A percentile compares a stretch with the other conserved stretches of the same genome.
Conservation (phyloP, 306 rosid genomes). For the Prunus kanzakura region DNA sequence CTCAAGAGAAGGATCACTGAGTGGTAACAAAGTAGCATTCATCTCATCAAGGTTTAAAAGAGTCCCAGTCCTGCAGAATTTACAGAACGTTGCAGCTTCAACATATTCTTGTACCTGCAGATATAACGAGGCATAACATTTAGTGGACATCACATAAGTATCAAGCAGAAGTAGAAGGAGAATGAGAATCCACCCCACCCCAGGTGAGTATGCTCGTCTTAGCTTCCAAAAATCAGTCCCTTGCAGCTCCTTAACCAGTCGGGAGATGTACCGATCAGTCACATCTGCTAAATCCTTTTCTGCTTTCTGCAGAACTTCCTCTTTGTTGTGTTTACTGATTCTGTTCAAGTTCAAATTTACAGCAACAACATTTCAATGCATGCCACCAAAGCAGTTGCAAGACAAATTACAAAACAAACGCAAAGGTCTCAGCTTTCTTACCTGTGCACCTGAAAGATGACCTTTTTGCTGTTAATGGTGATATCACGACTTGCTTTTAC, state of each 20-base stretch:
- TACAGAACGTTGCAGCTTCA: slow-evolving; percentile 90
- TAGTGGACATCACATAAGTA: slow-evolving; percentile 10
- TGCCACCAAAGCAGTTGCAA: neutral
- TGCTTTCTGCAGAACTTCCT: slow-evolving; percentile 80
- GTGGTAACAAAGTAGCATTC: slow-evolving; percentile 60
- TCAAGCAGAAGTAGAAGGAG: neutral
- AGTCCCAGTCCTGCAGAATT: slow-evolving; percentile 79
- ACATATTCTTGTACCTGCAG: slow-evolving; percentile 90
- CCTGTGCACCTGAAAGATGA: slow-evolving; percentile 99
- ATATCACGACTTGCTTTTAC: slow-evolving; percentile 94
- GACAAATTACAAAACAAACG: neutral
- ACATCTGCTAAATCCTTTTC: slow-evolving; percentile 83
- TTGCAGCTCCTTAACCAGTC: slow-evolving; percentile 68
- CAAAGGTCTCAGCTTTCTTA: slow-evolving; percentile 11
- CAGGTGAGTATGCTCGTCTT: slow-evolving; percentile 93
- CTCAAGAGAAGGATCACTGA: slow-evolving; percentile 65
- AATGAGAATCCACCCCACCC: slow-evolving; percentile 74
- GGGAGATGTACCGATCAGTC: slow-evolving; percentile 50
- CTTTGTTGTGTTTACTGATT: slow-evolving; percentile 77
- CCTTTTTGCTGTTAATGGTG: slow-evolving; percentile 94
- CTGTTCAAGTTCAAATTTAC: slow-evolving; percentile 35
- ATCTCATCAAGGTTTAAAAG: slow-evolving; percentile 88
- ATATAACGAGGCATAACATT: slow-evolving; percentile 13
- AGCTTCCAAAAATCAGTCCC: slow-evolving; percentile 99
- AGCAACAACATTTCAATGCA: neutral